Base-by-base conservation (phyloP, 805 yeast genomes). In the Metschnikowia cubensis region DNA sequence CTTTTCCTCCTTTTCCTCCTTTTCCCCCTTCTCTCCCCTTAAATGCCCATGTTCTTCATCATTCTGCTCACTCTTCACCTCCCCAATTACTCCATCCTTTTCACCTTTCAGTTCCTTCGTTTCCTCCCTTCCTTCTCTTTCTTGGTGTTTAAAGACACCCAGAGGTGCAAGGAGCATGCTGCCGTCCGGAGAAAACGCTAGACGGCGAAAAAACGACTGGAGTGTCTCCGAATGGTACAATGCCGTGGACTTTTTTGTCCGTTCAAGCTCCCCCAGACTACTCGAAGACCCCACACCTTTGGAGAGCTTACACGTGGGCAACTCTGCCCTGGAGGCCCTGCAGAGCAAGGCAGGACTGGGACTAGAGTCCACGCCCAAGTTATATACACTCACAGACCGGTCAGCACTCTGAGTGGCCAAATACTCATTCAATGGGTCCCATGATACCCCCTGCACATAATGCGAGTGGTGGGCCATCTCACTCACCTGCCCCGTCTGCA, bases 381-480 rank as follows among this genome's bases (percentile, higher is more conserved):
- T 31, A 31, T 50, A 51, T n/a, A 94, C 71, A 55, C 82, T 83
- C 11, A 92, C 84, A 2, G 89, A 76, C 52, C 96, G 71, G 68
- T 94, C 99, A 11, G 97, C 95, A 22, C 94, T 83, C 65, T 91
- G 97, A 6, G 96, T 86, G 0, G 91, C 89, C 4, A 94, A 66
- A 57, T 67, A 89, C 64, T 85, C 81, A 54, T 85, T 83, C 48
- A 73, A 63, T 6, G 99, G 99, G 64, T 94, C 99, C 98, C 98
- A 94, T 0, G 86, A 75, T 4, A 94, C 92, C 2, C 99, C 99
- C 67, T 94, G 99, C 2, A 94, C 95, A 59, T 89, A 92, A 65
- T 91, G 96, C 42, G 74, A 73, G 66, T 94, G 98, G 50, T 87
- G 89, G 5, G 81, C 80, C 52, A 84, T 73, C 56, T 82, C 85